A percentile compares a stretch with the other conserved stretches of the same genome.
Evolutionary conservation across 257 asterid genomes (phyloP).

Genomic region (Nicotiana benthamiana): DNA sequence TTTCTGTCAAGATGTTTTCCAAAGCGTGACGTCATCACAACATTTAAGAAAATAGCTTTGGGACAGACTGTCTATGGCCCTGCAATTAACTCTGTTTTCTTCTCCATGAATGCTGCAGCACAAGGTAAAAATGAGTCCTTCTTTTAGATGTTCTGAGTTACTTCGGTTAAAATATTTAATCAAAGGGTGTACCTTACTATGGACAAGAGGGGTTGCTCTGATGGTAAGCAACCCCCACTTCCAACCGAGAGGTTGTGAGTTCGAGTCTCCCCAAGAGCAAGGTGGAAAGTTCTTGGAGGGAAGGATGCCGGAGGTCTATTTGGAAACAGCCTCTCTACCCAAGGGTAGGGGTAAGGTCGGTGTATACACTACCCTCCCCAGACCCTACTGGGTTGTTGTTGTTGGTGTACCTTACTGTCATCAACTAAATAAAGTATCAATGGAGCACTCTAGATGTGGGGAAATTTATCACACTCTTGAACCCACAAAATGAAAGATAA

Average conservation of each 20-base stretch:
- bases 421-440: neutral
- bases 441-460: neutral
- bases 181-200: neutral
- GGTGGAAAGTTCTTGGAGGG: no score
- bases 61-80: slow-evolving; percentile 84
- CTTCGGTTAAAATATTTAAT: neutral
- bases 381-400: no score
- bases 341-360: no score
- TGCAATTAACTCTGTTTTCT: slow-evolving; percentile 58
- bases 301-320: no score
- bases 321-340: no score
- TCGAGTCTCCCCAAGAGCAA: no score
- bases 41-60: slow-evolving; percentile 66
- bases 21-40: slow-evolving; percentile 53
- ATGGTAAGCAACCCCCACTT: no score
- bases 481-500: neutral
- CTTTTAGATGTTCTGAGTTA: neutral
- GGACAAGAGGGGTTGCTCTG: no score
- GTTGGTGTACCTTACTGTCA: neutral
- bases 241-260: no score
- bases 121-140: slow-evolving; percentile 44
- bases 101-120: slow-evolving; percentile 75
- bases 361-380: no score
- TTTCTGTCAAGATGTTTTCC: slow-evolving; percentile 51
- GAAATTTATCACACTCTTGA: neutral